Base-by-base conservation (phyloP, 2,329 filamentous ascomycete genomes). In the Trichoderma sp. region DNA sequence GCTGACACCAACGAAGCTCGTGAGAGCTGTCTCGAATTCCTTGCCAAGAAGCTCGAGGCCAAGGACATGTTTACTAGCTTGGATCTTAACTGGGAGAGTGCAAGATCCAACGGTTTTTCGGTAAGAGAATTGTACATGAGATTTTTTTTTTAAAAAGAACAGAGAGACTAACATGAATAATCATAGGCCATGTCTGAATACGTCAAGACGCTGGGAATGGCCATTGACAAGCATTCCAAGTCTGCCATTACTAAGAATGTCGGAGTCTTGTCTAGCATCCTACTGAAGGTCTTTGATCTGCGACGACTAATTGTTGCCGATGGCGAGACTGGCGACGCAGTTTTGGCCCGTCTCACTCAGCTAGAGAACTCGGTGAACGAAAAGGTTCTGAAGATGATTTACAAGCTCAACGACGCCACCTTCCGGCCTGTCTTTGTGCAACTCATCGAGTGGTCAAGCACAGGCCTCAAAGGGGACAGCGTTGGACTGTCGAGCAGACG, bases 401-500 rank as follows among this genome's bases (percentile, higher is more conserved):
- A 97, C 83, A 98, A 98, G 83, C 87, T 99, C 71, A 98, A 97
- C 80, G 96, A 99, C 77, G 90, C 91, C 0, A 89, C 91, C 0
- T 99, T 99, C 88, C 87, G 94, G 14, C 96, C 96, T 0, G 89
- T 99, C 71, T 99, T 98, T 82, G 86, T 89, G 18, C 88, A 91
- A 72, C 83, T 97, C n/a, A 85, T 96, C 56, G 93, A 97, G 68
- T 97, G 94, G 91, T 87, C 91, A 0, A 84, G 83, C 21, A 81
- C 83, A 2, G 85, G 84, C 0, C 79, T 91, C 21, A 89, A 90
- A 81, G 86, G 85, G 70, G 90, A 93, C 74, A 77, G 77, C 16
- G 73, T 81, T 28, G 90, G 89, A 64, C 85, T 83, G 71, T 79
- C 85, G 3, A 81, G 89, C 59, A 88, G 94, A 21, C 86, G 91